Percentiles rank a stretch among this genome's conserved stretches.
phyloP scores from a whole-genome alignment of 2,329 filamentous ascomycete genomes.

The Triangularia verruculosa region DNA sequence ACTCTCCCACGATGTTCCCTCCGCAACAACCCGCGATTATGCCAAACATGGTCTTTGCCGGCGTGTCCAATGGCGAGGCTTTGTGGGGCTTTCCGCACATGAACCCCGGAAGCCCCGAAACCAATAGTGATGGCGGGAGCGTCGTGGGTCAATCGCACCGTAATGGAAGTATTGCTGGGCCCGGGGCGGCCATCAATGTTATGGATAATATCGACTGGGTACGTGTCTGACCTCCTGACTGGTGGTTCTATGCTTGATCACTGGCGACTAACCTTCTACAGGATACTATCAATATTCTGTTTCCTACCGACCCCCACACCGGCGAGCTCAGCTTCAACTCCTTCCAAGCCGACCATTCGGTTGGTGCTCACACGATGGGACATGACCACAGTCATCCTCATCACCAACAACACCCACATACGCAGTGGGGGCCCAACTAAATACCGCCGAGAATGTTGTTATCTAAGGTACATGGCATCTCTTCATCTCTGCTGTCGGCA shows the following conservation, averaged over 20 bases:
- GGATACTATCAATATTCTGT: constrained; percentile 13
- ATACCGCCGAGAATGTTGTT: neutral
- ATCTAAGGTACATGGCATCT: neutral
- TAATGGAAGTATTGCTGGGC: constrained; percentile 19
- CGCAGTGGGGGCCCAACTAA: neutral
- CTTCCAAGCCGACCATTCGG: constrained; percentile 3
- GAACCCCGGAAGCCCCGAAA: constrained; percentile 38
- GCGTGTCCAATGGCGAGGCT: constrained; percentile 47
- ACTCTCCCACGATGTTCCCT: neutral
- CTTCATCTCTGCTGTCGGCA: neutral
- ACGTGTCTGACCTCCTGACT: constrained; percentile 30
- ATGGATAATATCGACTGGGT: constrained; percentile 66
- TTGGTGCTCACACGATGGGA: neutral
- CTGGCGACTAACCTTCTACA: neutral
- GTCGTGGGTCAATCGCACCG: constrained; percentile 25
- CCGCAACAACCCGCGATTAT: constrained; percentile 13
- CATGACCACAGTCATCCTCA: neutral
- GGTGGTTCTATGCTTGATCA: neutral
- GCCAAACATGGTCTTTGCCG: constrained; percentile 42
- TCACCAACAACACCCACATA: neutral
- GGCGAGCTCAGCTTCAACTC: constrained; percentile 24
- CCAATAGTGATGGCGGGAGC: constrained; percentile 42
- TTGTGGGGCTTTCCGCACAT: constrained; percentile 44
- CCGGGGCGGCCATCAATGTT: constrained; percentile 21
- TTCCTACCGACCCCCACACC: constrained; percentile 29